Conservation (phyloP, 2,329 filamentous ascomycete genomes). For the Decorospora gaudefroyi region DNA sequence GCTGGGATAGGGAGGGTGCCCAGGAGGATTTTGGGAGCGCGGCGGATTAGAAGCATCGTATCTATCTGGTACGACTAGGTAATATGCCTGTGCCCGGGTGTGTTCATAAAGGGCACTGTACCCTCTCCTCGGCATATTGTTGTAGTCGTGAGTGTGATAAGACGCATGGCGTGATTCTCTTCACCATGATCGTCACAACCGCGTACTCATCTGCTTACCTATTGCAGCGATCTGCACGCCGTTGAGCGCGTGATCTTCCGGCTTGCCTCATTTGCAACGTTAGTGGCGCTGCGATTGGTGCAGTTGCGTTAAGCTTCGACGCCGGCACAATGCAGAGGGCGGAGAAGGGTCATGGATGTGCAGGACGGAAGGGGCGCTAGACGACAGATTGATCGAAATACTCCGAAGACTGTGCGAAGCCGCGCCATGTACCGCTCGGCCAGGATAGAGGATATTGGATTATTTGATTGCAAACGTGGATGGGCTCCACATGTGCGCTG, state of each 20-base stretch:
- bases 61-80: constrained; percentile 5
- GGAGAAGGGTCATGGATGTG: constrained; percentile 27
- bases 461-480: too few species aligned
- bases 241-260: constrained; percentile 44
- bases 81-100: neutral
- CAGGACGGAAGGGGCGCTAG: constrained; percentile 18
- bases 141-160: too few species aligned
- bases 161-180: constrained; percentile 24
- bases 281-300: constrained; percentile 31
- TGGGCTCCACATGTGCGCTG: neutral
- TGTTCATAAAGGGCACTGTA: too few species aligned
- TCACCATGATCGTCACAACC: constrained; percentile 20
- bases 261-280: constrained; percentile 33
- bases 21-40: constrained; percentile 65
- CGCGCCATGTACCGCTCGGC: constrained; percentile 1
- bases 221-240: constrained; percentile 40
- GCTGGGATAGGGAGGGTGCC: constrained; percentile 73
- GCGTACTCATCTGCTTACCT: constrained; percentile 15
- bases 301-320: constrained; percentile 35
- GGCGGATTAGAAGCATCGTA: too few species aligned
- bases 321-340: constrained; percentile 25
- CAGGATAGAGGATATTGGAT: neutral
- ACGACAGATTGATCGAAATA: constrained; percentile 16
- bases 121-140: too few species aligned
- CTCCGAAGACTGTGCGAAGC: constrained; percentile 14